phyloP scores from a whole-genome alignment of 371 early-diverging fungal genomes.

The Circinella umbellata region DNA sequence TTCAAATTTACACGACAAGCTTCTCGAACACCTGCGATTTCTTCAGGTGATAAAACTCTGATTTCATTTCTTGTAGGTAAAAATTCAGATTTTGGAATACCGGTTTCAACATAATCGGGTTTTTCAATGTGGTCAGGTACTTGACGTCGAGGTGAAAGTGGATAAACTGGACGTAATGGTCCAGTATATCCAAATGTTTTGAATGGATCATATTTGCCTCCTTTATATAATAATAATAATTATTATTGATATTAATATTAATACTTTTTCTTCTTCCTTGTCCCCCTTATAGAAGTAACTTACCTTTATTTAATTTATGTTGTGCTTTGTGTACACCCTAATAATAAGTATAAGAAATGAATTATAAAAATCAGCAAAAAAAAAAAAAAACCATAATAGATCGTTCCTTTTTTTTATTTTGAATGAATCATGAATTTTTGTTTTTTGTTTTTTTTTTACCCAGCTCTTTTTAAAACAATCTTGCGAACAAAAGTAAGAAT shows the following conservation, averaged over 20 bases:
- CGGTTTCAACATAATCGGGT: slow-evolving; percentile 86
- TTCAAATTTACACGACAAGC: slow-evolving; percentile 82
- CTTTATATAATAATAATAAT: background rate
- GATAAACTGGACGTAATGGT: slow-evolving; percentile 82
- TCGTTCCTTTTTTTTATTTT: background rate
- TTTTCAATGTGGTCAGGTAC: slow-evolving; percentile 78
- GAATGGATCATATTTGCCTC: slow-evolving; percentile 78
- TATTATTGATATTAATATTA: too few relatives aligned
- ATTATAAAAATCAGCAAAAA: too few relatives aligned
- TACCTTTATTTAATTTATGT: slow-evolving; percentile 32
- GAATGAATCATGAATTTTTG: too few relatives aligned
- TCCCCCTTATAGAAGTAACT: slow-evolving; percentile 15
- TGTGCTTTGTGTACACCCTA: slow-evolving; percentile 59
- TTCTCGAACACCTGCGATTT: slow-evolving; percentile 79
- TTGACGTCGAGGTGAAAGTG: slow-evolving; percentile 75
- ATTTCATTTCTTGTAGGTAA: slow-evolving; percentile 67
- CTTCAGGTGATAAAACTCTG: slow-evolving; percentile 64
- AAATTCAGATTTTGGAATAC: slow-evolving; percentile 76
- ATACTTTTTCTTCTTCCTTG: too few relatives aligned
- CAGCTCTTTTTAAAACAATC: slow-evolving; percentile 89
- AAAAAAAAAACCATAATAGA: slow-evolving; percentile 14
- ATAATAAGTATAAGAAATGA: background rate
- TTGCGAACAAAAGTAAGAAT: slow-evolving; percentile 86
- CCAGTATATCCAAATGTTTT: slow-evolving; percentile 84
- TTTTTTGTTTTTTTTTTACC: too few relatives aligned